Evolutionary conservation across 495 filamentous ascomycete species (phyloP), one percentile per base, ranked within the genome.

Genomic region (Cryomyces minteri): DNA sequence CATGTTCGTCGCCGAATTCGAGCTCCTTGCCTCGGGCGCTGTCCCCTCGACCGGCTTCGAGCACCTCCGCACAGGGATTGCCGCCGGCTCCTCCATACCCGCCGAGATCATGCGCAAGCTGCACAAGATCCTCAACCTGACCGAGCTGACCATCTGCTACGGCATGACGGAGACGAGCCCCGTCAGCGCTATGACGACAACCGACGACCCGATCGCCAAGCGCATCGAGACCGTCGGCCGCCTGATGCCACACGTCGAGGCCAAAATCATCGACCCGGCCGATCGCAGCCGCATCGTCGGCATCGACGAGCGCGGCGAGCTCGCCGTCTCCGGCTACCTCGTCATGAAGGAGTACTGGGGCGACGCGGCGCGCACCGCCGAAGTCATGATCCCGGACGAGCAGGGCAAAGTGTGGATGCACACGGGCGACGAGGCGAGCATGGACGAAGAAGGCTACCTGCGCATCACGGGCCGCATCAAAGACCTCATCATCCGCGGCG

Each of bases 151-250:
- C 0, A 95, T 94, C 53, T 94, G 90, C 67, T 98, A 98, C 60
- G 90, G 87, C 34, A 98, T 98, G 90, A 98, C 90, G 10, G 90
- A 98, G 62, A 98, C 90, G 0, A 79, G 74, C 41, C 90, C 90
- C n/a, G 87, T 94, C 0, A 82, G 76, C 37, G 76, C 74, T 40
- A 95, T 95, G 88, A 98, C 88, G 0, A 72, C 80, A 0, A 88
- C 82, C 0, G 63, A 76, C 36, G 90, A 95, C 55, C 79, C 87
- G 1, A 64, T 88, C 5, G 72, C 71, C n/a, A 84, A 85, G 56
- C 67, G 90, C 6, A 77, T 88, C 32, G 67, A 75, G 37, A 81
- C 71, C 10, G 84, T 95, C 0, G 90, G 90, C 0, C 62, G 70
- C 31, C 66, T 80, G 0, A 73, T 95, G 62, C 86, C 88, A 14